Base-by-base conservation (phyloP, 2,329 filamentous ascomycete genomes). In the Ceratocystis papillata region DNA sequence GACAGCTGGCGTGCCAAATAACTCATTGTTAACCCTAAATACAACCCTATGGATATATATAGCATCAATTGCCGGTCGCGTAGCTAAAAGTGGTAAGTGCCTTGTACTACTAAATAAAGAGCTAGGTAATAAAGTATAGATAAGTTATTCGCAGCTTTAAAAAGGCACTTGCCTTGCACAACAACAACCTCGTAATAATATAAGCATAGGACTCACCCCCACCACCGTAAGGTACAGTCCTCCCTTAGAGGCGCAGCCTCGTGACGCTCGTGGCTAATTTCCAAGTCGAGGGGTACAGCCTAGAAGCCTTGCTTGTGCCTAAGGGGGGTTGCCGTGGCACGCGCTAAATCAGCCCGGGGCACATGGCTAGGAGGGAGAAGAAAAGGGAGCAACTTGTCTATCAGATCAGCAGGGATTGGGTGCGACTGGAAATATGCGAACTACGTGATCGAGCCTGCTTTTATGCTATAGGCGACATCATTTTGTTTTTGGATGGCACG, bases 241-340 rank as follows among this genome's bases (percentile, higher is more conserved):
- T 37, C 30, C 12, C 30, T 33, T 30, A 37, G 55, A 59, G 55
- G 55, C 55, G 55, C 55, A 59, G 55, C 55, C 22, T 37, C 30
- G 17, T 37, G 55, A 59, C 5, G 17, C 33, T 20, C 25, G 7
- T 59, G 12, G 55, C 20, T 59, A 59, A 59, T 59, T 59, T 59
- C 55, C 55, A 59, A n/a, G 33, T 8, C 25, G 17, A 30, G 28
- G 25, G 55, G 37, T 41, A 15, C 37, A 41, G 7, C 30, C 33
- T 59, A 30, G 55, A 4, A 59, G 55, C 55, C 55, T 59, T n/a
- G 55, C 30, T 59, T 59, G 55, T 33, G 30, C 48, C n/a, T 37
- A 30, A 59, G 30, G 55, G 30, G 55, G 28, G 55, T 33, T 59
- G 28, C 25, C 17, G 28, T 59, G 55, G 55, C 55, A 59, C 55